Percentiles rank a stretch among this genome's conserved stretches.
phyloP scores from a whole-genome alignment of 805 yeast species.

The Candida multigemmis region DNA sequence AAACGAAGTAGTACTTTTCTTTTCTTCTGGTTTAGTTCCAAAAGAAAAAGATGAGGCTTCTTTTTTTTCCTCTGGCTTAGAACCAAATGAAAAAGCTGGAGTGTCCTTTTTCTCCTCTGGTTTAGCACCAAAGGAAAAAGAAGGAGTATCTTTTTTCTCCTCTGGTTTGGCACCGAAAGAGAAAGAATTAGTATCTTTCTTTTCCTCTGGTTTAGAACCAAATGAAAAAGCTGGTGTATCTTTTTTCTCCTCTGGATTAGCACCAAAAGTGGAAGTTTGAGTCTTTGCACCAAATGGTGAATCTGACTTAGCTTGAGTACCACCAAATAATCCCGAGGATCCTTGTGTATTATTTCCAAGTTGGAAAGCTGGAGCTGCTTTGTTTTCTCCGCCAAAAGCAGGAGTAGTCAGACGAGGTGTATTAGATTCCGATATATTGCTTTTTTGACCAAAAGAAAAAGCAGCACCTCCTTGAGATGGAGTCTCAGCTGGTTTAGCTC shows the following conservation, averaged over 20 bases:
- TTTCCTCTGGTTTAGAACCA: slow-evolving; percentile 8
- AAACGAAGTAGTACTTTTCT: slow-evolving; percentile 9
- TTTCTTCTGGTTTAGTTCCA: slow-evolving; percentile 10
- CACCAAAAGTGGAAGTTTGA: slow-evolving; percentile 9
- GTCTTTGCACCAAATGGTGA: slow-evolving; percentile 1
- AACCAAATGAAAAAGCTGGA: slow-evolving; percentile 8
- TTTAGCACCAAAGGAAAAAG: slow-evolving; percentile 12
- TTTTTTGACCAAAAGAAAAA: slow-evolving; percentile 8
- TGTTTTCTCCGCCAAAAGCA: slow-evolving; percentile 6
- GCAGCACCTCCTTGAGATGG: slow-evolving; percentile 1
- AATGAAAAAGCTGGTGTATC: slow-evolving; percentile 9
- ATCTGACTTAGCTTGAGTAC: slow-evolving; percentile 2
- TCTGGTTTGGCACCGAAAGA: slow-evolving; percentile 7
- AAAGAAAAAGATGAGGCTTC: slow-evolving; percentile 9
- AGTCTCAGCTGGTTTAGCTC: slow-evolving; percentile 8
- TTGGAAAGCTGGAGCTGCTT: background rate
- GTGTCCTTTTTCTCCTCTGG: slow-evolving; percentile 6
- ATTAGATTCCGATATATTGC: slow-evolving; percentile 3
- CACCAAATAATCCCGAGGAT: slow-evolving; percentile 3
- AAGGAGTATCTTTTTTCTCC: slow-evolving; percentile 6
- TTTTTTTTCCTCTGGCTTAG: slow-evolving; percentile 8
- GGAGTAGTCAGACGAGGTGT: slow-evolving; percentile 6
- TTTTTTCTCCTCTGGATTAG: slow-evolving; percentile 9
- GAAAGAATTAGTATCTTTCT: slow-evolving; percentile 2
- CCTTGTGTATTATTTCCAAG: background rate